Evolutionary conservation across 2,329 filamentous ascomycete species (phyloP), one percentile per base, ranked within the genome.

Genomic region (Trichophyton verrucosum): DNA sequence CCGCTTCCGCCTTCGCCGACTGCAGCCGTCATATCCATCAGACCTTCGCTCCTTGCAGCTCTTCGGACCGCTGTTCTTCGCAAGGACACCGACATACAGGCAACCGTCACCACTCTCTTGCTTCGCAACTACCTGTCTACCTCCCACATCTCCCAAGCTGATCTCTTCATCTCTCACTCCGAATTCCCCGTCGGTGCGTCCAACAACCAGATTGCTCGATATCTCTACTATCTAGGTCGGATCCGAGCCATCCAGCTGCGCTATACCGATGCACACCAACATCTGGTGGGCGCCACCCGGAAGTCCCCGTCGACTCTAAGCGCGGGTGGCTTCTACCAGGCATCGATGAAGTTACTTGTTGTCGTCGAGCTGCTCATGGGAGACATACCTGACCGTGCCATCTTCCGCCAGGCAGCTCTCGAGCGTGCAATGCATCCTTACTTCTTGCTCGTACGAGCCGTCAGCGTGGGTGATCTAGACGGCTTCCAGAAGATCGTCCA

Each of bases 341-440:
- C 91, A 44, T 92, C 94, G 0, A 95, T 89, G 65, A 99, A 99
- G 81, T 82, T 97, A n/a, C 80, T 97, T 65, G 84, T 97, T 49
- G 91, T 99, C 20, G 94, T 99, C 11, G 92, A 99, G 79, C 80
- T 99, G 63, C 78, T 99, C 65, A 99, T 99, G 94, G 94, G 94
- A 65, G 94, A 99, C 71, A 99, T 99, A 66, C 94, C 94, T 33
- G 92, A 97, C 70, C 89, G 94, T 62, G 88, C 91, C 15, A 87
- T 92, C 61, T 99, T 99, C 84, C 88, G 94, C 62, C 89, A 94
- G 71, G 84, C 91, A 1, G 86, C 85, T 61, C 84, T 97, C 69
- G 94, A 97, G 78, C 83, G 86, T 66, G 85, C 92, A 17, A 82
- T 99, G 64, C 86, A 91, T 71, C 92, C 94, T 1, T 99, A 99